Conservation (phyloP, 768 basidiomycete genomes). For the Myochromella boudieri region DNA sequence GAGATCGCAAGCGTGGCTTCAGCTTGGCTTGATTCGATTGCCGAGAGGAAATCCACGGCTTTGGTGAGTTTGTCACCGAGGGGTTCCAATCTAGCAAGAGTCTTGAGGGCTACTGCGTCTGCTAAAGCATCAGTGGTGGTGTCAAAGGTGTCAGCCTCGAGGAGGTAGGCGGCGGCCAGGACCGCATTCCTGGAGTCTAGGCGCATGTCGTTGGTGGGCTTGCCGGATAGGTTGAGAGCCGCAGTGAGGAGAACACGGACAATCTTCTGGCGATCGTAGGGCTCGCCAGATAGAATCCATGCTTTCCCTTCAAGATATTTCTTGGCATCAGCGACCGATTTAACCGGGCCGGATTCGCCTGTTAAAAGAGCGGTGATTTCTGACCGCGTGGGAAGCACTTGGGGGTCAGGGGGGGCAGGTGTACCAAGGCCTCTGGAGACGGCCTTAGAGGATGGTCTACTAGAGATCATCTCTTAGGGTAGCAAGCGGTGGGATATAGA, state of each 20-base stretch:
- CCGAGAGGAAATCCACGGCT: not conserved
- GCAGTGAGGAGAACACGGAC: slow-evolving; percentile 5
- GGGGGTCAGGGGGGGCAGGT: not conserved
- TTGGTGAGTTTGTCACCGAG: not conserved
- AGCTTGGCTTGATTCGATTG: not conserved
- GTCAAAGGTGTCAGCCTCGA: slow-evolving; percentile 6
- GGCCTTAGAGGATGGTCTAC: not conserved
- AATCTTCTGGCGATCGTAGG: slow-evolving; percentile 4
- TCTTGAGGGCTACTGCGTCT: not conserved
- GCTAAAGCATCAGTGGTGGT: not conserved
- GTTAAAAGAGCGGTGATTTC: not conserved
- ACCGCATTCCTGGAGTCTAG: not conserved
- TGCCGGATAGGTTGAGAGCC: not conserved
- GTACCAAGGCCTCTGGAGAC: slow-evolving; percentile 34
- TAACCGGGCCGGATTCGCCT: not conserved
- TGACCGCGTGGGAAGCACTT: not conserved
- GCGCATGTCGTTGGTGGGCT: not conserved
- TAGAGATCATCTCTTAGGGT: not conserved
- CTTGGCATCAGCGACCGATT: not conserved
- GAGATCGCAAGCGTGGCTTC: not conserved
- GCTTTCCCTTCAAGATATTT: not conserved
- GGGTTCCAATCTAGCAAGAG: not conserved
- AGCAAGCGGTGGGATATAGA: not conserved
- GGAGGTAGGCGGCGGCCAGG: slow-evolving; percentile 1
- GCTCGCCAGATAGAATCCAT: slow-evolving; percentile 4